Conservation (phyloP, 2,329 filamentous ascomycete species). For the Beauveria sp. region DNA sequence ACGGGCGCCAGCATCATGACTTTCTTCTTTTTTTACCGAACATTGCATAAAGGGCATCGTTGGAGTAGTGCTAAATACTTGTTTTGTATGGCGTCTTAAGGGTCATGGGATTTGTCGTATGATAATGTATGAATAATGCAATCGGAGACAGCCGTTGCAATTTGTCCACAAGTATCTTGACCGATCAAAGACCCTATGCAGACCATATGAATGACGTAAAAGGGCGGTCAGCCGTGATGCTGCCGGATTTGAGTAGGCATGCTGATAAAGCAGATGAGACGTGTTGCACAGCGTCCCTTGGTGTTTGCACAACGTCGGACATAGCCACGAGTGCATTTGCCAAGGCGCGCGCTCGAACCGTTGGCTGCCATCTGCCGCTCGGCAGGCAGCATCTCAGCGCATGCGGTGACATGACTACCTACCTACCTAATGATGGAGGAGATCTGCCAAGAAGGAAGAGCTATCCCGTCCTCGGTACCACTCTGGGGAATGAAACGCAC, state of each 20-base stretch:
- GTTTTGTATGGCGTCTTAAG: background rate
- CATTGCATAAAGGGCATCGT: background rate
- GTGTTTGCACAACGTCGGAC: background rate
- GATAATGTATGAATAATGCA: slow-evolving; percentile 6
- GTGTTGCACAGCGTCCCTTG: background rate
- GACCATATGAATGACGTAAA: background rate
- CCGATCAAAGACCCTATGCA: background rate
- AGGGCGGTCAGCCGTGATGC: background rate
- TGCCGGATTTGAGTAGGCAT: background rate
- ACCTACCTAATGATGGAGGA: background rate
- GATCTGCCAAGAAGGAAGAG: no score
- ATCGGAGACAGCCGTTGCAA: background rate
- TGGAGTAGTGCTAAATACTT: slow-evolving; percentile 4
- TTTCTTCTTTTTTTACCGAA: background rate
- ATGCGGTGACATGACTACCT: background rate
- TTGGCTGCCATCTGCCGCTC: background rate
- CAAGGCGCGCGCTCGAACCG: background rate
- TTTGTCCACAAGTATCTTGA: background rate
- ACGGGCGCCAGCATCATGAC: background rate
- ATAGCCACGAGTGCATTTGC: background rate
- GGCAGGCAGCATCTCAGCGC: background rate
- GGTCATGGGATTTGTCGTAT: slow-evolving; percentile 5
- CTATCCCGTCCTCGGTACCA: background rate
- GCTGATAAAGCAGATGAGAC: background rate
- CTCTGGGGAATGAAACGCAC: background rate